Base-by-base conservation (phyloP, 495 filamentous ascomycete genomes). In the Penicillium ucsense region DNA sequence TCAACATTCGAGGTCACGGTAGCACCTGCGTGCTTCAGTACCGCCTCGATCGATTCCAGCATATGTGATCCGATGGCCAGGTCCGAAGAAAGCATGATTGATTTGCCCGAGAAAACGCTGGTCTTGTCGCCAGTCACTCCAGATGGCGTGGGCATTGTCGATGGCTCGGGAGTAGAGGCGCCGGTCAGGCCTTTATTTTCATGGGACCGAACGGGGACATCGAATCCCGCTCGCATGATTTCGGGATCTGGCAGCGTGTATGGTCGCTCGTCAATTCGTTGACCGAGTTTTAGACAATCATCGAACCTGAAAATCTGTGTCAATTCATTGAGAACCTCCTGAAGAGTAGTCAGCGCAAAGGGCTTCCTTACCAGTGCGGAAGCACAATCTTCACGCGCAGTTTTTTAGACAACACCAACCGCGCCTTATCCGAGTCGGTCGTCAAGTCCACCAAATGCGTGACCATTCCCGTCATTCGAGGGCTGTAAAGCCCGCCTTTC, bases 371-470 rank as follows among this genome's bases (percentile, higher is more conserved):
- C 92, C 94, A 97, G 60, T 99, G 94, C 31, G 94, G 94, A 42
- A 97, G 72, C n/a, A 98, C 86, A 47, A 94, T 83, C 62, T 88
- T 89, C 65, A 76, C 76, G 37, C 78, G 79, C 27, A 86, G 64
- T 35, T 74, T 79, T 63, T 82, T 95, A 0, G 67, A 64, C 35
- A 68, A 31, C 0, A 82, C 83, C 35, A 81, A 57, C 49, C 73
- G 64, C 51, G 88, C 90, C 64, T 89, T 92, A 3, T 79, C 73
- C 35, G 84, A 70, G 6, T 90, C 84, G 61, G 84, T 67, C 4
- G 82, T 84, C 54, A 95, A 65, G 5, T 94, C 89, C 33, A 94
- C 88, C 50, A 97, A 74, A 65, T 99, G 92, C 2, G 92, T 99
- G 6, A 85, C 85, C 55, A 80, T 56, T 38, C 78, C 84, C 6